Conservation (phyloP, 257 asterid species). For the Przewalskia tangutica region DNA sequence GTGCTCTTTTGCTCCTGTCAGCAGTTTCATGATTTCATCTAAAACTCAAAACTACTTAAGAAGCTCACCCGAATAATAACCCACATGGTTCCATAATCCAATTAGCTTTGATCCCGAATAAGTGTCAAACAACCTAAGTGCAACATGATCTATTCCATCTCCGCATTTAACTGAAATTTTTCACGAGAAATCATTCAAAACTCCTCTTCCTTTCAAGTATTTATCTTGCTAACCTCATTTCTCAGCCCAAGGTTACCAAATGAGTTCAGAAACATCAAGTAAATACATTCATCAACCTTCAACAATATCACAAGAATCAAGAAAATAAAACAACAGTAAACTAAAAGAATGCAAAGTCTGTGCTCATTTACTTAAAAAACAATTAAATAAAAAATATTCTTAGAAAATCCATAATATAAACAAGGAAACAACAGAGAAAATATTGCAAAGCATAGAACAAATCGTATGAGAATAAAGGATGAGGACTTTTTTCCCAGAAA, state of each 20-base stretch:
- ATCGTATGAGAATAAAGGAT: neutral
- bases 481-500: neutral
- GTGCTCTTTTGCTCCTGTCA: neutral
- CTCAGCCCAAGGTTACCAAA: neutral
- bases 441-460: neutral
- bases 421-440: neutral
- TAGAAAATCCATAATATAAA: neutral
- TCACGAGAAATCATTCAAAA: neutral
- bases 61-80: neutral
- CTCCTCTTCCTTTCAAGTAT: neutral
- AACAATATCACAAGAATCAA: neutral
- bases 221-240: neutral
- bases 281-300: neutral
- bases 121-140: neutral
- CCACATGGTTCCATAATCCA: neutral
- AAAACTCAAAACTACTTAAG: neutral
- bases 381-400: no score
- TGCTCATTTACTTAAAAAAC: neutral
- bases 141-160: neutral
- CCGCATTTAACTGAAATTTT: neutral
- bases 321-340: neutral
- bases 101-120: neutral
- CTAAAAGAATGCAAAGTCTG: neutral
- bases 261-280: neutral
- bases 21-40: neutral